Evolutionary conservation across 208 protist genomes (phyloP), one percentile per base, ranked within the genome.

Genomic region (Acanthamoeba sp.): DNA sequence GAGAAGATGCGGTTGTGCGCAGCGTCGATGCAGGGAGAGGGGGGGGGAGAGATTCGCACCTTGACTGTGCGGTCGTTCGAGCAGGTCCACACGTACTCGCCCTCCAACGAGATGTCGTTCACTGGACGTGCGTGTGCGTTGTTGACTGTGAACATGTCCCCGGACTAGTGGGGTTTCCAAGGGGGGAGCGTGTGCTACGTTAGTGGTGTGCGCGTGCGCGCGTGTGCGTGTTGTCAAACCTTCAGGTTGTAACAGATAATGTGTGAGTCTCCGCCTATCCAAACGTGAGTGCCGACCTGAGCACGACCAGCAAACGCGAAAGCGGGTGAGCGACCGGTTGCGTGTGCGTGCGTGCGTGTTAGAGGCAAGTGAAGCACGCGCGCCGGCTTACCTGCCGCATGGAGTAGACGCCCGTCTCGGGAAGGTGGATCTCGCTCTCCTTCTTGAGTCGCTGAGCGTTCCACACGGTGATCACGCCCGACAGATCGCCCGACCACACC

Each of bases 161-260:
- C 78, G 6, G 78, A 76, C 66, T 76, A 2, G 16, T 36, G 36
- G 40, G 12, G 12, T 16, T 3, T 69, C n/a, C 5, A 40, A 7
- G 12, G 10, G 6, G 9, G 2, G 9, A 76, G 1, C 64, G 12
- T 10, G 16, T 36, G 7, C 12, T 1, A 16, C 9, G 62, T 3
- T 4, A 22, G 14, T 9, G 29, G 32, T 71, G 62, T n/a, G 48
- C 4, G 48, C 2, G 20, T 62, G 55, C 18, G 2, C 18, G 52
- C 1, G 0, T 59, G 14, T 24, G 1, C 16, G 2, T n/a, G 55
- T 22, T 24, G 55, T 6, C 24, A 6, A 22, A 76, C 24, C 48
- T 87, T 87, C 24, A 87, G 78, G 45, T 87, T 87, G 78, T 87
- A 87, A n/a, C 78, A 87, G 27, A 87, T 87, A 45, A 87, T 87